These are phyloP conservation scores for Boletus subcaerulescens DNA, from an alignment of 768 basidiomycete genomes.

Conservation along the genomic window DNA sequence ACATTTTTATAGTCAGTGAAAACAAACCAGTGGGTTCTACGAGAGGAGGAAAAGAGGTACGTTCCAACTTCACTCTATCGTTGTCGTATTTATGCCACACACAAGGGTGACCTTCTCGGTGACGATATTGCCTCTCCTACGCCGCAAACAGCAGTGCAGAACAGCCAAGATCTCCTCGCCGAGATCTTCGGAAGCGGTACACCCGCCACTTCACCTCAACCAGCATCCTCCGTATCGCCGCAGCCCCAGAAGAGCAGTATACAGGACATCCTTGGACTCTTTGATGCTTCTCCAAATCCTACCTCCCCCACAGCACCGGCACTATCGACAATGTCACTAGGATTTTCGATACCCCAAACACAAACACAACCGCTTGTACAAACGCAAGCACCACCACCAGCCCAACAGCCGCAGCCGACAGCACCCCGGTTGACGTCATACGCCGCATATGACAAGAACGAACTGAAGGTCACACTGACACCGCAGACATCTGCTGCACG, in stretches of 20 bases:
- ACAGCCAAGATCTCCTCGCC: constrained; percentile 83
- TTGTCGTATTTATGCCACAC: constrained; percentile 1
- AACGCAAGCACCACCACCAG: constrained; percentile 32
- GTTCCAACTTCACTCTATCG: constrained; percentile 11
- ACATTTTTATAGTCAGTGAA: constrained; percentile 69
- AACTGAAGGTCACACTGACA: constrained; percentile 83
- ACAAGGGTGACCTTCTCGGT: constrained; percentile 72
- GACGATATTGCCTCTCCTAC: constrained; percentile 58
- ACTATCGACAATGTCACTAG: constrained; percentile 32
- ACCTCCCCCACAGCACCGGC: constrained; percentile 19
- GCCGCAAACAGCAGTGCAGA: constrained; percentile 42
- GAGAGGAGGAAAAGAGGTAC: constrained; percentile 67
- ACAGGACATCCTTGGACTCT: constrained; percentile 90
- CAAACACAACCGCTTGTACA: constrained; percentile 31
- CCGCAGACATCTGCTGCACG: constrained; percentile 78
- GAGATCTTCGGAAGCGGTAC: constrained; percentile 79
- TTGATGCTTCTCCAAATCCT: constrained; percentile 51
- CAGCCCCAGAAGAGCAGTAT: constrained; percentile 58
- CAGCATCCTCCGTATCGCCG: constrained; percentile 40
- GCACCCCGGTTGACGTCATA: constrained; percentile 64
- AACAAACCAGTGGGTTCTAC: constrained; percentile 95
- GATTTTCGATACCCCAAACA: constrained; percentile 38
- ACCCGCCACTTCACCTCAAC: constrained; percentile 29
- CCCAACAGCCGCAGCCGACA: constrained; percentile 32
- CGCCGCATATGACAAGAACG: constrained; percentile 90